These are phyloP conservation scores for Rhodotorula graminis DNA, from an alignment of 768 basidiomycete species.

Conservation along the genomic window DNA sequence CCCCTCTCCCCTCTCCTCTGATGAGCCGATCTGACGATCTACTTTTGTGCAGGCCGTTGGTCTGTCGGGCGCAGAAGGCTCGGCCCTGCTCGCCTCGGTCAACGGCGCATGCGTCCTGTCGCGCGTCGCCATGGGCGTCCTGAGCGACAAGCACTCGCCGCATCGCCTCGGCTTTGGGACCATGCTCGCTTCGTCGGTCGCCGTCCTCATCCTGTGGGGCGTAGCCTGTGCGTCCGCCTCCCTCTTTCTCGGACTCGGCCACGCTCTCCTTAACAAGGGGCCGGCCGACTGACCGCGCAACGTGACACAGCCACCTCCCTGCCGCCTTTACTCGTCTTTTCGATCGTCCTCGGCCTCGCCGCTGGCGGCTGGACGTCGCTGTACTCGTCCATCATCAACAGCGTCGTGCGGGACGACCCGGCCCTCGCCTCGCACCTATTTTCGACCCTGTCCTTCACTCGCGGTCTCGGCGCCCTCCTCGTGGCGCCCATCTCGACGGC, in stretches of 20 bases:
- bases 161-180: conserved; percentile 10
- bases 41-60: conserved; percentile 2
- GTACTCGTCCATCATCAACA: conserved; percentile 13
- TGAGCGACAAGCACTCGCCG: conserved; percentile 14
- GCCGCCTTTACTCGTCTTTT: conserved; percentile 16
- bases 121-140: conserved; percentile 10
- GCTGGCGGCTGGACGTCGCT: conserved; percentile 21
- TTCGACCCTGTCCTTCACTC: conserved; percentile 15
- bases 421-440: conserved; percentile 14
- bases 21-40: too few relatives aligned
- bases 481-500: conserved; percentile 19
- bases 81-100: conserved; percentile 11
- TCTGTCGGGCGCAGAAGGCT: not conserved
- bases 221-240: not conserved
- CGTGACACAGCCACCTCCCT: not conserved
- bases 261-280: too few relatives aligned
- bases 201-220: conserved; percentile 15
- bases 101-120: conserved; percentile 23
- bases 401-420: conserved; percentile 14
- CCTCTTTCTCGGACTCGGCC: not conserved
- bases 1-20: too few relatives aligned
- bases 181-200: not conserved
- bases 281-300: too few relatives aligned
- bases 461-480: conserved; percentile 25
- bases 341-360: conserved; percentile 1